Evolutionary conservation across 805 yeast species (phyloP).

Genomic region (Pachysolen tannophilus): DNA sequence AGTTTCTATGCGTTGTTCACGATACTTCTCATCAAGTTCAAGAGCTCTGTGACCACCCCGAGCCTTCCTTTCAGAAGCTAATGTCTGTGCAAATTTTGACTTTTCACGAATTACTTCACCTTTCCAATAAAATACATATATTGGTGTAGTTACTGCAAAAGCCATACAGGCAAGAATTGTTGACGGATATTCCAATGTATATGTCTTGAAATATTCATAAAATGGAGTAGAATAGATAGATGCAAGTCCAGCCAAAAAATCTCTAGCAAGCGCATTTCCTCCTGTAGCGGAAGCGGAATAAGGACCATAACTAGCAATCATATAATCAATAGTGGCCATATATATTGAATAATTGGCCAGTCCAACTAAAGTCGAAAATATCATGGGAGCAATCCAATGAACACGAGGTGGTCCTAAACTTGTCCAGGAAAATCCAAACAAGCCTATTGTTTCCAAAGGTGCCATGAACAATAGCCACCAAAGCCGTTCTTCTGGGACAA

Average conservation of each 20-base stretch:
- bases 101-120: constrained; percentile 27
- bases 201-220: constrained; percentile 25
- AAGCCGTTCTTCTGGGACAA: constrained; percentile 22
- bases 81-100: constrained; percentile 29
- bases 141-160: constrained; percentile 25
- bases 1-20: too few relatives aligned
- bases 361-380: constrained; percentile 28
- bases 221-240: constrained; percentile 30
- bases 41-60: too few relatives aligned
- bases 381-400: constrained; percentile 32
- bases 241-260: constrained; percentile 30
- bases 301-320: constrained; percentile 33
- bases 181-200: constrained; percentile 30
- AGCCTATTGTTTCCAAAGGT: constrained; percentile 29
- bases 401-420: constrained; percentile 30
- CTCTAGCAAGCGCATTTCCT: constrained; percentile 34
- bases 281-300: constrained; percentile 37
- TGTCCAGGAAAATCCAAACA: constrained; percentile 35
- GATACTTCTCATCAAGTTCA: too few relatives aligned
- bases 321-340: constrained; percentile 36
- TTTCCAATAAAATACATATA: constrained; percentile 31
- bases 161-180: constrained; percentile 29
- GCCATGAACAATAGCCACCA: constrained; percentile 27
- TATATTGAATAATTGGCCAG: constrained; percentile 32
- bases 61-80: constrained; percentile 20